A percentile compares a stretch with the other conserved stretches of the same genome.
These are phyloP conservation scores for Hypholoma fasciculare DNA, from an alignment of 768 basidiomycete species.

Conservation along the genomic window DNA sequence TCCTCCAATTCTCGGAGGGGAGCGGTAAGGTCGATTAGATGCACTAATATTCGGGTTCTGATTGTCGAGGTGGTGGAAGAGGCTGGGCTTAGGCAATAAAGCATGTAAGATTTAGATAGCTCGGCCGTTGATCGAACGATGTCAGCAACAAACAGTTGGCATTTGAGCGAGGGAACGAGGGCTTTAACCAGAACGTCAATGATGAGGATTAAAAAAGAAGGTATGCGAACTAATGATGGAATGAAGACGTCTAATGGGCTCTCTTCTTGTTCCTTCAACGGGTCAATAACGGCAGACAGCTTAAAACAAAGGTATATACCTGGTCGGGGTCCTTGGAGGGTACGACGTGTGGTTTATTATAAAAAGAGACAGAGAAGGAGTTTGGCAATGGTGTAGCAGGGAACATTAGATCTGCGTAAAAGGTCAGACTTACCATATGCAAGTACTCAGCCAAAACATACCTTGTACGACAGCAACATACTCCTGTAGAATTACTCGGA, in stretches of 20 bases:
- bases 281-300: not conserved
- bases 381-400: slow-evolving; percentile 32
- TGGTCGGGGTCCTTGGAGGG: slow-evolving; percentile 29
- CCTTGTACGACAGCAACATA: slow-evolving; percentile 42
- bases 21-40: slow-evolving; percentile 34
- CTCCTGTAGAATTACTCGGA: slow-evolving; percentile 41
- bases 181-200: slow-evolving; percentile 43
- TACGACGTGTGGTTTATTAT: slow-evolving; percentile 35
- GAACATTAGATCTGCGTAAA: slow-evolving; percentile 32
- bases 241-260: slow-evolving; percentile 36
- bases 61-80: slow-evolving; percentile 14
- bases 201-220: slow-evolving; percentile 46
- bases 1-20: slow-evolving; percentile 26
- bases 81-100: slow-evolving; percentile 22
- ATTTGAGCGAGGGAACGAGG: slow-evolving; percentile 41
- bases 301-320: slow-evolving; percentile 22
- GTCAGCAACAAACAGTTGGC: slow-evolving; percentile 52
- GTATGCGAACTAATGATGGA: slow-evolving; percentile 38
- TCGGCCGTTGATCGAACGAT: slow-evolving; percentile 42
- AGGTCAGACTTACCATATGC: slow-evolving; percentile 12
- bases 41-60: slow-evolving; percentile 34
- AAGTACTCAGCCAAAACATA: slow-evolving; percentile 10
- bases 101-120: slow-evolving; percentile 38
- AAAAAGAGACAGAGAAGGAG: slow-evolving; percentile 39
- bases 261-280: slow-evolving; percentile 31